Evolutionary conservation across 225 moss, liverwort and hornwort species (phyloP).

Genomic region (Anthoceros angustus): DNA sequence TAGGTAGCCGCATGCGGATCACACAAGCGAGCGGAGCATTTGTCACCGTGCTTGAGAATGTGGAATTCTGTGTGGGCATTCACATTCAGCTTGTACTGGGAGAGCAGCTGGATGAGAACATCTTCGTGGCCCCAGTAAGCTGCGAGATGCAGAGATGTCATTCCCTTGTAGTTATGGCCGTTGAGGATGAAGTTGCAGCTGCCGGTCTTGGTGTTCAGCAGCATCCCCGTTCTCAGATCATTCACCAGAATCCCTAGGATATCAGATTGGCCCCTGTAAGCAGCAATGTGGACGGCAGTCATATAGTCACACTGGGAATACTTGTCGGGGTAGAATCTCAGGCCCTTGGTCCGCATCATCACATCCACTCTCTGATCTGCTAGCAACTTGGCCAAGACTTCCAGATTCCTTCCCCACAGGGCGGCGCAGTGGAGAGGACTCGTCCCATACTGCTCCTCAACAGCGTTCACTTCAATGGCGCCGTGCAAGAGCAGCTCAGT

Average conservation of each 20-base stretch:
- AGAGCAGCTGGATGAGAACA: neutral
- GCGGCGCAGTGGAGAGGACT: neutral
- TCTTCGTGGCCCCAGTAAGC: neutral
- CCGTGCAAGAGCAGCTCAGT: neutral
- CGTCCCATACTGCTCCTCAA: neutral
- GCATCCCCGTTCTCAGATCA: neutral
- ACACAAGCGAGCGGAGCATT: neutral
- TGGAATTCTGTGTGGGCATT: neutral
- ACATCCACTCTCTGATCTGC: neutral
- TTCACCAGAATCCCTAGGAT: neutral
- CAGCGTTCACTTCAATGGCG: neutral
- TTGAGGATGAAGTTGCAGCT: neutral
- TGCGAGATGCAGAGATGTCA: neutral
- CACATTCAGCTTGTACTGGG: neutral
- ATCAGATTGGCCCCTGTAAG: neutral
- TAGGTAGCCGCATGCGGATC: neutral
- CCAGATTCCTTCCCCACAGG: neutral
- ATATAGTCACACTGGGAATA: neutral
- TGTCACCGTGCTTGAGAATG: neutral
- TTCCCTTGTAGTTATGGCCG: neutral
- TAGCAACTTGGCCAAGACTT: neutral
- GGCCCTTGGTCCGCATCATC: neutral
- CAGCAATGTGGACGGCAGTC: neutral
- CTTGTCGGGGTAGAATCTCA: neutral
- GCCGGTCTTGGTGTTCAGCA: neutral